Base-by-base conservation (phyloP, 1,284 basidiomycete genomes). In the Pseudozyma thailandica region DNA sequence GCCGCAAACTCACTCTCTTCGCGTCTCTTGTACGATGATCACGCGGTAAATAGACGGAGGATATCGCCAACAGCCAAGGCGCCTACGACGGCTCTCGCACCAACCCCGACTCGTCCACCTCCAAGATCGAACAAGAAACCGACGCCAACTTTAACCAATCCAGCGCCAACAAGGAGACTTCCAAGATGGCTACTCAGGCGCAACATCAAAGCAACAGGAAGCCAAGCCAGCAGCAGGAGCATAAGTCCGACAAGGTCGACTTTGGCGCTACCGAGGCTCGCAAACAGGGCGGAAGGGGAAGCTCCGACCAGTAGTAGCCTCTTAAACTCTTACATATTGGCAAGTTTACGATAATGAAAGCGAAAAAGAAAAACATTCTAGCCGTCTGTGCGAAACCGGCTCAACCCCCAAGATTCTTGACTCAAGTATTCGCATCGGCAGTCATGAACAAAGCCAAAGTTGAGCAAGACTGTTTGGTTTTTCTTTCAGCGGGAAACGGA, bases 1-100 rank as follows among this genome's bases (percentile, higher is more conserved):
- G 20, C 5, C 18, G 4, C 7, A 30, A 12, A 35, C 33, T 9
- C 26, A 9, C 18, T 30, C 21, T 37, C 38, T 20, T 9, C 23
- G 16, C n/a, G 9, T 38, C 18, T 16, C 20, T 12, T 15, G 3
- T 21, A 5, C 5, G 13, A 16, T 35, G 6, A 16, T 35, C 15
- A 5, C 33, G 18, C 6, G 8, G 26, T 42, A n/a, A n/a, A n/a
- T n/a, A 72, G 68, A 72, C 69, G 4, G 69, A 72, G 38, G 50
- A 72, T 5, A 72, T 72, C 20, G 69, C 69, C 18, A 43, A 72
- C 58, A 54, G 31, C 25, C 1, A 46, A 9, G 38, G 50, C 28
- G 69, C 69, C 3, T 72, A 72, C 51, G 57, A 61, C 39, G 58
- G 62, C 10, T 20, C 30, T 9, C 37, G 23, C 15, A 35, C 69